phyloP scores from a whole-genome alignment of 2,329 filamentous ascomycete species.

The Verticillium nubilum region DNA sequence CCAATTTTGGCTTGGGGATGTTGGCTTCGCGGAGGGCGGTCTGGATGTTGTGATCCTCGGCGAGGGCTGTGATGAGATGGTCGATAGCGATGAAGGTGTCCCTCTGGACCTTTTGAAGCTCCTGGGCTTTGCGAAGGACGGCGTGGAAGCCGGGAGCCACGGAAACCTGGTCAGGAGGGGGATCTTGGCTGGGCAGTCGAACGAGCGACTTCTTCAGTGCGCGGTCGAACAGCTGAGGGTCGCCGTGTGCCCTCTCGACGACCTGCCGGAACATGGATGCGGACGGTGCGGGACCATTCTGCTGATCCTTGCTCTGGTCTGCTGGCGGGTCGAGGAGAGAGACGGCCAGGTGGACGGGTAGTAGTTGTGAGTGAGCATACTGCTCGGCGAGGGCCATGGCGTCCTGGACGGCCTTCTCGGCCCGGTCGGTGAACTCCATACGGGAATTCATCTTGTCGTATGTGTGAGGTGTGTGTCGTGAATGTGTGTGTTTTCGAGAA shows the following conservation, averaged over 20 bases:
- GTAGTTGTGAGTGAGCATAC: constrained; percentile 85
- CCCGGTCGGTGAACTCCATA: constrained; percentile 92
- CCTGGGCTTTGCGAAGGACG: constrained; percentile 76
- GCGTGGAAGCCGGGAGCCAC: constrained; percentile 78
- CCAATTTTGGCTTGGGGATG: constrained; percentile 82
- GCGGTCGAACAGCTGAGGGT: constrained; percentile 82
- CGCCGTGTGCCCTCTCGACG: constrained; percentile 87
- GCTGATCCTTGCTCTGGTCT: constrained; percentile 76
- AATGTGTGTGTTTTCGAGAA: not conserved
- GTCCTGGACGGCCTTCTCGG: constrained; percentile 83
- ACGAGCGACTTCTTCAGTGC: constrained; percentile 88
- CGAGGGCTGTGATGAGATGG: constrained; percentile 81
- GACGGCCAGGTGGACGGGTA: constrained; percentile 84
- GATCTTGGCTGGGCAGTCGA: constrained; percentile 87
- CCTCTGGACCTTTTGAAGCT: constrained; percentile 95
- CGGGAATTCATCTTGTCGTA: constrained; percentile 59
- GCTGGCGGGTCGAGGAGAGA: constrained; percentile 71
- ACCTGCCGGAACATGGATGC: constrained; percentile 91
- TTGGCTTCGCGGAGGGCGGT: constrained; percentile 76
- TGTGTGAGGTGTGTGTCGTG: constrained; percentile 15
- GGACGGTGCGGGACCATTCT: constrained; percentile 60
- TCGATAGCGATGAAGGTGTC: constrained; percentile 93
- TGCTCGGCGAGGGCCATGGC: constrained; percentile 83
- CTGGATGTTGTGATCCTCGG: constrained; percentile 74
- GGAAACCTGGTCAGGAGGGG: constrained; percentile 82